These are phyloP conservation scores for Trichoderma endophyticum DNA, from an alignment of 2,329 filamentous ascomycete genomes.

Conservation along the genomic window DNA sequence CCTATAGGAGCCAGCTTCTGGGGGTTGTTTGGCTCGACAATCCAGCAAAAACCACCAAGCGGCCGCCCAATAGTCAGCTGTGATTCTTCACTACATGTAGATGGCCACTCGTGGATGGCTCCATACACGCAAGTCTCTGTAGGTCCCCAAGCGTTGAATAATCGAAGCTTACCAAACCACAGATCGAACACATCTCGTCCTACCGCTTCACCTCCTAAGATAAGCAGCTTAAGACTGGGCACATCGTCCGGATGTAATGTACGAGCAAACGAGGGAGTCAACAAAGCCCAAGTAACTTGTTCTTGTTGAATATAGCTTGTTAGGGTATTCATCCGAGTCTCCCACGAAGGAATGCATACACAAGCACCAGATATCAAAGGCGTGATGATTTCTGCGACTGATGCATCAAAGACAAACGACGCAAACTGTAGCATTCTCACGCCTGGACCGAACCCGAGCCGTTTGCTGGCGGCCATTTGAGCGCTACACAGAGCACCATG, in stretches of 20 bases:
- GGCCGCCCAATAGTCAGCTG: background rate
- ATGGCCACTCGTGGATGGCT: constrained; percentile 1
- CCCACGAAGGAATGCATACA: constrained; percentile 11
- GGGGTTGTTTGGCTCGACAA: constrained; percentile 9
- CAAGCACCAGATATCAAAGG: constrained; percentile 9
- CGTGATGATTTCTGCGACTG: background rate
- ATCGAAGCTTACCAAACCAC: constrained; percentile 4
- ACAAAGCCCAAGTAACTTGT: background rate
- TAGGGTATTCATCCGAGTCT: background rate
- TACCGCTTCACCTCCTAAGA: background rate
- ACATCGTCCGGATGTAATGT: background rate
- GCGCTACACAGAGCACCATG: constrained; percentile 14
- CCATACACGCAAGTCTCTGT: constrained; percentile 12
- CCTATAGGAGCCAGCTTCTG: constrained; percentile 7
- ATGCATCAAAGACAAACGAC: constrained; percentile 7
- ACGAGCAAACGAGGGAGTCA: constrained; percentile 1
- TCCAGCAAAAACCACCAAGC: constrained; percentile 15
- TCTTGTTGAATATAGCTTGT: background rate
- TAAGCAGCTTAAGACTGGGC: background rate
- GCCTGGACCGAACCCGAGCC: background rate
- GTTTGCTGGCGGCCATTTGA: background rate
- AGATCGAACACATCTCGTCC: background rate
- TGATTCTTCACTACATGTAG: background rate
- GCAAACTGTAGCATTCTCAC: constrained; percentile 16
- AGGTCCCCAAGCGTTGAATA: constrained; percentile 7